Conservation (phyloP, 2,329 filamentous ascomycete genomes). For the Talaromyces sp. region DNA sequence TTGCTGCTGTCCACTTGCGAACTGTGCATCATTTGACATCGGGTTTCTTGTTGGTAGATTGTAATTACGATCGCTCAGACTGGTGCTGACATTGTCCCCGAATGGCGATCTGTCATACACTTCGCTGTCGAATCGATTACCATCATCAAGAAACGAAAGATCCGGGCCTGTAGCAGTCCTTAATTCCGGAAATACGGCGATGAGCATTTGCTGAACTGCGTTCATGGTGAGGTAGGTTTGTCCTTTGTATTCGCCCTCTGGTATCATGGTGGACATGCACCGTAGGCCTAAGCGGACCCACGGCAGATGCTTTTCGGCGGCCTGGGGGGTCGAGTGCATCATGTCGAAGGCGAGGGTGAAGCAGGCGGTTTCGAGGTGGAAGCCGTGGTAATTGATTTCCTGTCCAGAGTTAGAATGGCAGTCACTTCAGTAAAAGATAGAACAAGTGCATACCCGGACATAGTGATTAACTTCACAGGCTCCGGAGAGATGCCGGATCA, state of each 20-base stretch:
- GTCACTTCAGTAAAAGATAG: background rate
- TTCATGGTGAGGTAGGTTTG: conserved; percentile 27
- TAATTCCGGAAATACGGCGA: conserved; percentile 30
- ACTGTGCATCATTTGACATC: background rate
- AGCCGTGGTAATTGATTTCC: conserved; percentile 46
- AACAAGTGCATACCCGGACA: conserved; percentile 33
- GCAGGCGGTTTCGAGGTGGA: conserved; percentile 43
- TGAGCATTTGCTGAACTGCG: conserved; percentile 33
- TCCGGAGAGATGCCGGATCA: conserved; percentile 41
- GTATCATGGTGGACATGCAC: conserved; percentile 36
- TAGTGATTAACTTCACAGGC: conserved; percentile 40
- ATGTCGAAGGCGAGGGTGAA: conserved; percentile 45
- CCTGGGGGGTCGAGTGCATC: conserved; percentile 35
- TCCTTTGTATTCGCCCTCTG: conserved; percentile 23
- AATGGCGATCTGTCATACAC: background rate
- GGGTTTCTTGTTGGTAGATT: background rate
- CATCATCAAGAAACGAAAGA: background rate
- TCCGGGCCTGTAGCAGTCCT: conserved; percentile 24
- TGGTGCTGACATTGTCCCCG: conserved; percentile 1
- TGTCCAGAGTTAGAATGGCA: conserved; percentile 20
- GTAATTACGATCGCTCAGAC: background rate
- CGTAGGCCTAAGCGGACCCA: conserved; percentile 42
- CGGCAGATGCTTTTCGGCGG: conserved; percentile 38
- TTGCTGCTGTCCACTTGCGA: background rate
- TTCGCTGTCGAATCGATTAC: background rate